These are phyloP conservation scores for Penicillium cosmopolitanum DNA, from an alignment of 495 filamentous ascomycete genomes.

Conservation along the genomic window DNA sequence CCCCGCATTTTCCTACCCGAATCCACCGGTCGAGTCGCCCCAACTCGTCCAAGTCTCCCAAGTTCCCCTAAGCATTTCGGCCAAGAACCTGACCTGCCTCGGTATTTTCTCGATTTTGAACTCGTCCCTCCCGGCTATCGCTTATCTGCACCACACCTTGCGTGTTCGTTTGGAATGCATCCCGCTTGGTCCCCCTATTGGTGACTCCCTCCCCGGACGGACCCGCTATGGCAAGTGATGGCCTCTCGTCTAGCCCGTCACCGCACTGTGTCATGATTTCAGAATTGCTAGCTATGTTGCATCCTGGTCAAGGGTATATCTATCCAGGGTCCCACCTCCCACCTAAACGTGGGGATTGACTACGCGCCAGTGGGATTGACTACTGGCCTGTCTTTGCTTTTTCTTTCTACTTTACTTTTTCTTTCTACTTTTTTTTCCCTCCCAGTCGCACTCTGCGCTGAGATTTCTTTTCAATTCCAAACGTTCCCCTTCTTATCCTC, in stretches of 20 bases:
- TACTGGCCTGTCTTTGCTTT: background rate
- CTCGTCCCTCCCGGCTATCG: conserved; percentile 28
- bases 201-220: conserved; percentile 9
- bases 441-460: background rate
- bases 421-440: background rate
- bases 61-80: conserved; percentile 4
- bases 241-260: background rate
- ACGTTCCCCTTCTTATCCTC: background rate
- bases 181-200: conserved; percentile 10
- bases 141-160: conserved; percentile 14
- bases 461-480: background rate
- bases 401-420: background rate
- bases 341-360: background rate
- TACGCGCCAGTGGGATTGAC: background rate
- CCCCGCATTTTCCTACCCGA: conserved; percentile 29
- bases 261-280: background rate
- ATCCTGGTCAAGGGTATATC: background rate
- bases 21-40: conserved; percentile 7
- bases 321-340: conserved; percentile 1
- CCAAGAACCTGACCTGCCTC: conserved; percentile 28
- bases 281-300: background rate
- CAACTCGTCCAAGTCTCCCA: background rate
- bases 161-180: conserved; percentile 1
- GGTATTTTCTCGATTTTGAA: conserved; percentile 33
- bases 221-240: conserved; percentile 8